A percentile compares a stretch with the other conserved stretches of the same genome.
phyloP scores from a whole-genome alignment of 1,284 basidiomycete species.

The Fistulinella staudtii region DNA sequence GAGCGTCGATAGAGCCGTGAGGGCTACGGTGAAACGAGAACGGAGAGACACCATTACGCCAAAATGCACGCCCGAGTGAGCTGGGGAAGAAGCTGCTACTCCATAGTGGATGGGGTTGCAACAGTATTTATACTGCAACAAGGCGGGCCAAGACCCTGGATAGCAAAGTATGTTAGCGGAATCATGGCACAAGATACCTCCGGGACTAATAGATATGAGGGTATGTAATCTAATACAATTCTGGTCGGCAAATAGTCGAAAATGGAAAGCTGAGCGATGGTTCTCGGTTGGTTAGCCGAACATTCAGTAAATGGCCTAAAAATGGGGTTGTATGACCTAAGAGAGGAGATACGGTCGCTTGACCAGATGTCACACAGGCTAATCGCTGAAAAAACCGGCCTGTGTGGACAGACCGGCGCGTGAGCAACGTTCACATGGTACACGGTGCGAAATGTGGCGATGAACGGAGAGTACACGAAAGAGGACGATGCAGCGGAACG shows the following conservation, averaged over 20 bases:
- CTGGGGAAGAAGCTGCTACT: constrained; percentile 1
- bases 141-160: not conserved
- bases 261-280: constrained; percentile 1
- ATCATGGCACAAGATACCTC: constrained; percentile 1
- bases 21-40: constrained; percentile 3
- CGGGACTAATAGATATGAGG: not conserved
- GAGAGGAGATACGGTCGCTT: not conserved
- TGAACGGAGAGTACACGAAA: not conserved
- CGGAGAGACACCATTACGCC: constrained; percentile 21
- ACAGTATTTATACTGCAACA: constrained; percentile 17
- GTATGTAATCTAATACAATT: not conserved
- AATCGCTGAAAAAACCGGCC: not conserved
- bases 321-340: constrained; percentile 3
- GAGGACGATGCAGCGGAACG: not conserved
- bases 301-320: constrained; percentile 2
- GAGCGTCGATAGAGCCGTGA: constrained; percentile 12
- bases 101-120: not conserved
- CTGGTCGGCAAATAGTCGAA: constrained; percentile 6
- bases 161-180: not conserved
- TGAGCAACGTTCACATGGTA: constrained; percentile 1
- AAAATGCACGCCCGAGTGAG: constrained; percentile 1
- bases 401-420: not conserved
- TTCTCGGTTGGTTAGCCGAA: not conserved
- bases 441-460: constrained; percentile 1
- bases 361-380: not conserved